These are phyloP conservation scores for Casaregolazyma lundiana DNA, from an alignment of 1,139 yeast species.

Conservation along the genomic window DNA sequence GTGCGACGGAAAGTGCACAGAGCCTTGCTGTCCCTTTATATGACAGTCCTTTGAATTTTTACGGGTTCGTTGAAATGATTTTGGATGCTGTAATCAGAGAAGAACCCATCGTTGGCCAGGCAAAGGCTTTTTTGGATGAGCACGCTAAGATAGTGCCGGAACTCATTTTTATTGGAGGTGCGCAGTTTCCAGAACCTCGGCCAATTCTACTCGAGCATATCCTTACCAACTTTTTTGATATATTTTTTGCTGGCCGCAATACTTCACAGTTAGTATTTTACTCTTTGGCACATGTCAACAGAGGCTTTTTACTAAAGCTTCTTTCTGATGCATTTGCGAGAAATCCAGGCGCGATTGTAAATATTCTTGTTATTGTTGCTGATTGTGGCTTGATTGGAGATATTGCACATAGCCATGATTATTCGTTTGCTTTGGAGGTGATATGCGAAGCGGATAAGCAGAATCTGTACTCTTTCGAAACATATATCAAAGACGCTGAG, in stretches of 20 bases:
- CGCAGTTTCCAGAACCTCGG: conserved; percentile 35
- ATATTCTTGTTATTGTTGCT: conserved; percentile 24
- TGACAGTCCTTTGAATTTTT: conserved; percentile 27
- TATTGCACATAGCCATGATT: conserved; percentile 26
- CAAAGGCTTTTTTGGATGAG: conserved; percentile 30
- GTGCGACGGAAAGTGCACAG: conserved; percentile 20
- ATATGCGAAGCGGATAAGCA: conserved; percentile 33
- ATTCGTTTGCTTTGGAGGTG: conserved; percentile 30
- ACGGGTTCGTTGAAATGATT: conserved; percentile 28
- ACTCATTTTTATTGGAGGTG: conserved; percentile 34
- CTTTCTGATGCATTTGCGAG: conserved; percentile 24
- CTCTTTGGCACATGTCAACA: conserved; percentile 23
- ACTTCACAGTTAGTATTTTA: conserved; percentile 25
- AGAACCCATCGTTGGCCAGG: conserved; percentile 23
- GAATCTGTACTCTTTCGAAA: conserved; percentile 28
- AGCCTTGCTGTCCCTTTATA: conserved; percentile 20
- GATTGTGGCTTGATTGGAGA: conserved; percentile 27
- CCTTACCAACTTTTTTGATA: conserved; percentile 32
- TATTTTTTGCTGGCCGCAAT: conserved; percentile 30
- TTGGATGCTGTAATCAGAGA: conserved; percentile 32
- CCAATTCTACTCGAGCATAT: conserved; percentile 32
- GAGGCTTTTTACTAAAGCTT: conserved; percentile 20
- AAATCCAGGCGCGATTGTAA: conserved; percentile 23
- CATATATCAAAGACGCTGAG: conserved; percentile 26
- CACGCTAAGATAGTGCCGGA: conserved; percentile 35